Base-by-base conservation (phyloP, 2,329 filamentous ascomycete genomes). In the Claviceps sp. region DNA sequence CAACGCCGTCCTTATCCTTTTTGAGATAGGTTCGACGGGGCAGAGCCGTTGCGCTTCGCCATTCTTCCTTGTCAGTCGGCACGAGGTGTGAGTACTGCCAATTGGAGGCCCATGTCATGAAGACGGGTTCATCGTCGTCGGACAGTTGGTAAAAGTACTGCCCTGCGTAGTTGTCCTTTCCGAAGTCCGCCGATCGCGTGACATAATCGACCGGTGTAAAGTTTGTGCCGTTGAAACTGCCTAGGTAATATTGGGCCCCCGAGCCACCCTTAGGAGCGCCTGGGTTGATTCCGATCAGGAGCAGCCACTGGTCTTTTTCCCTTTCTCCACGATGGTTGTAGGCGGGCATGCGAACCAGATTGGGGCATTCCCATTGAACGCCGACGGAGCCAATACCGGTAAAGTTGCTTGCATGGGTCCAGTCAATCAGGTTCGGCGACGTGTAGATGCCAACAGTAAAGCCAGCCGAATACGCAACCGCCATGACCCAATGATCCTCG, bases 361-460 rank as follows among this genome's bases (percentile, higher is more conserved):
- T 84, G 0, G 81, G 81, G 50, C 80, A 84, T 62, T 84, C 81
- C 58, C 80, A 83, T 58, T 82, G 76, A 1, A 73, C 58, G 4
- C 74, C 80, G 3, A 76, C 68, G 1, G 78, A 66, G 14, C 73
- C 76, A 46, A 72, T 64, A 53, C 72, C 65, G 3, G 75, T 73
- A 59, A 83, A 82, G 61, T 83, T 83, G 52, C 76, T 39, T 1
- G 54, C 56, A 2, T 59, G 55, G 0, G 70, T 76, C 82, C 26
- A 26, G 7, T 26, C 26, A 26, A 26, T 8, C 7, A 26, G 6
- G 7, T 26, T 26, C 2, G 26, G 68, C 1, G 78, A 82, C 1
- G 78, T 81, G 63, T 73, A 84, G 55, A 85, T 72, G 16, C 76
- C 78, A 45, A 85, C 69, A 10, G 70, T 66, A 56, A 77, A 81